Base-by-base conservation (phyloP, 2,329 filamentous ascomycete species). In the Alternaria angustiovoidea region DNA sequence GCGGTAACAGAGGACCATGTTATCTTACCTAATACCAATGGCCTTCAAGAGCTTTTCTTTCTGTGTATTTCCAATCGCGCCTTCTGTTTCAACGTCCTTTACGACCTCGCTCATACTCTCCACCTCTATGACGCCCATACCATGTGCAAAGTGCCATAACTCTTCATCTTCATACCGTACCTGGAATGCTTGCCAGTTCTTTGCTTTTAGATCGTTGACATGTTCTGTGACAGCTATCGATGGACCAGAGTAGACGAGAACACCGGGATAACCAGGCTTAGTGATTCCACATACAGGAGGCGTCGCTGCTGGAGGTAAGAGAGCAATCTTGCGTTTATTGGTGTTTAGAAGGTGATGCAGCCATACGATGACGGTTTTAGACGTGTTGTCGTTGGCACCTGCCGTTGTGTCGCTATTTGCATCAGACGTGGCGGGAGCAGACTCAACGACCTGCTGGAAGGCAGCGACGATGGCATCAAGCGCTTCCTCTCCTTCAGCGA, bases 181-280 rank as follows among this genome's bases (percentile, higher is more conserved):
- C 61, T 83, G 81, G 53, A 83, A 83, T 0, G 81, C 81, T 44
- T 78, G 74, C 81, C 81, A 83, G 20, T 81, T 82, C 61, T 79
- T 73, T 16, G 68, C 68, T 57, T 82, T 82, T 18, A 83, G 68
- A 20, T 73, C 74, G 38, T 75, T 76, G 36, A 83, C 76, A 60
- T 83, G 81, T 41, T 79, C 78, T 43, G 72, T 69, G 24, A 83
- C 79, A 2, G 74, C 74, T 11, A 56, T 43, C 0, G 66, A 62
- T 3, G 79, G 76, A 0, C 81, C 81, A 4, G 78, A 78, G 60
- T 81, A 83, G 32, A 82, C 59, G 60, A 83, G 70, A 5, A 82
- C 70, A 14, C 81, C 81, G 22, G 81, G 81, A 57, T 83, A 82
- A 8, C 81, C 81, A 2, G 81, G 81, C 57, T 83, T 83, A 0